Percentiles rank a stretch among this genome's conserved stretches.
phyloP scores from a whole-genome alignment of 1,284 basidiomycete genomes.

The Amylostereum areolatum region DNA sequence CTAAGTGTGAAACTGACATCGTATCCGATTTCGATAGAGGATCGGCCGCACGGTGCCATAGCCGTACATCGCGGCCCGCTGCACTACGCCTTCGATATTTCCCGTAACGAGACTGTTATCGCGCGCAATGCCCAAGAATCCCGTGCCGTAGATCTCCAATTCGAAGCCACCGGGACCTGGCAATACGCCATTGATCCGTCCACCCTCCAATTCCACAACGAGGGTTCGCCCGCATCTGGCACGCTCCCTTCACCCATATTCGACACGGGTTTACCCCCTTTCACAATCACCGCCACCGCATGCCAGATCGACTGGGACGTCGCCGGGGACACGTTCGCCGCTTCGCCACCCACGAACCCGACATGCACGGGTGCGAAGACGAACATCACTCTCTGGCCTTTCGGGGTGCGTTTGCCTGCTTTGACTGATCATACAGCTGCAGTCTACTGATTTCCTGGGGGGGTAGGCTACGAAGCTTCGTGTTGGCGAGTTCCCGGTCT shows the following conservation, averaged over 20 bases:
- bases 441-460: background rate
- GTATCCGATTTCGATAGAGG: constrained; percentile 27
- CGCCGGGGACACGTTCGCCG: constrained; percentile 45
- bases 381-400: constrained; percentile 45
- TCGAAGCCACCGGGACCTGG: constrained; percentile 43
- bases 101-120: constrained; percentile 37
- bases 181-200: constrained; percentile 52
- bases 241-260: constrained; percentile 48
- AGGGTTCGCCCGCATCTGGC: constrained; percentile 26
- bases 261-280: constrained; percentile 44
- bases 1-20: background rate
- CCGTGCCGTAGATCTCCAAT: constrained; percentile 46
- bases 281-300: constrained; percentile 44
- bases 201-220: constrained; percentile 41
- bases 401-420: constrained; percentile 36
- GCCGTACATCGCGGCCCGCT: constrained; percentile 52
- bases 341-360: constrained; percentile 41
- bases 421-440: constrained; percentile 1
- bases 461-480: constrained; percentile 45
- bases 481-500: constrained; percentile 46
- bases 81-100: constrained; percentile 50
- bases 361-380: constrained; percentile 36
- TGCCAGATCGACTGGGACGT: constrained; percentile 45
- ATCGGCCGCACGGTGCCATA: constrained; percentile 44
- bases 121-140: constrained; percentile 38